Conservation (phyloP, 495 filamentous ascomycete genomes). For the Elasticomyces elasticus region DNA sequence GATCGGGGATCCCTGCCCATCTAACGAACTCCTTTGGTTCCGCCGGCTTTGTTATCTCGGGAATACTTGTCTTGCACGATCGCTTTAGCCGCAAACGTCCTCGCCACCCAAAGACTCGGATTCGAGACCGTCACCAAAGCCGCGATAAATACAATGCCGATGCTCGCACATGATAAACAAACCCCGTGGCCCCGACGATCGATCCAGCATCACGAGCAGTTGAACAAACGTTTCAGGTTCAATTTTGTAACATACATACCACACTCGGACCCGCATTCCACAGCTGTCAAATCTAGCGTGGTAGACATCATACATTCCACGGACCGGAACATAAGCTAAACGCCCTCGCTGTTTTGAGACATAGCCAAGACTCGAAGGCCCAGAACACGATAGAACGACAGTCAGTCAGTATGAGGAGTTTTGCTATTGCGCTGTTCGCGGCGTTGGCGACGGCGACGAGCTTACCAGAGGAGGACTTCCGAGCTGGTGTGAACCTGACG, state of each 20-base stretch:
- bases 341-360: not conserved
- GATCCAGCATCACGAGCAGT: too few species aligned
- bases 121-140: not conserved
- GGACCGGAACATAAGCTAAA: not conserved
- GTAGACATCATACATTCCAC: not conserved
- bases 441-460: not conserved
- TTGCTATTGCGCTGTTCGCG: not conserved
- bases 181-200: not conserved
- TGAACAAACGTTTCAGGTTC: not conserved
- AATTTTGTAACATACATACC: not conserved
- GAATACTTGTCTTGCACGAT: not conserved
- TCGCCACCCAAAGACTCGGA: not conserved
- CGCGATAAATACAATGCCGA: not conserved
- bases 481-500: not conserved
- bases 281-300: slow-evolving; percentile 4
- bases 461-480: not conserved
- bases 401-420: slow-evolving; percentile 3
- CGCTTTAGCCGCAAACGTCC: not conserved
- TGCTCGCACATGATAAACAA: not conserved
- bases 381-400: not conserved
- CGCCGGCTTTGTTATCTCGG: not conserved
- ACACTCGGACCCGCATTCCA: not conserved
- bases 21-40: not conserved
- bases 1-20: not conserved
- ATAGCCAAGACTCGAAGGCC: not conserved